Base-by-base conservation (phyloP, 192 early-diverging fungal species). In the Funneliformis mosseae region DNA sequence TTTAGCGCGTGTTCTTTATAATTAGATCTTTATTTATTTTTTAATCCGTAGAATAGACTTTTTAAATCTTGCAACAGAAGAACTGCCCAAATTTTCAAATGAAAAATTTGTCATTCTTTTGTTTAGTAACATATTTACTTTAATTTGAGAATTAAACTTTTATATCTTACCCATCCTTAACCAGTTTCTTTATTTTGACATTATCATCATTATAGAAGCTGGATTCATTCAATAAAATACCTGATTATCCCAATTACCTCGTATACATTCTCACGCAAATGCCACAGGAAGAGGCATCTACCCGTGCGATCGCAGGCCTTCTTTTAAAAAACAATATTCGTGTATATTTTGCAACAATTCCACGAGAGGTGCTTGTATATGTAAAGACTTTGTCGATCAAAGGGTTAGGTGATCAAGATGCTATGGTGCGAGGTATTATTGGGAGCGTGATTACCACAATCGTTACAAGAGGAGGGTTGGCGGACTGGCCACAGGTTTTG, bases 161-260 rank as follows among this genome's bases (percentile, higher is more conserved):
- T 9, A 48, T 67, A 23, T 76, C 18, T 46, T 66, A 27, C n/a
- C 33, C 16, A 75, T 33, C 18, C n/a, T 67, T 80, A 28, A 78
- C 73, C 46, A 60, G 9, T 42, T 25, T 71, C 5, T 33, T 27
- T 27, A 69, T 42, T 67, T 46, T 61, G 28, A 3, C 61, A 12
- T 76, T 82, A 45, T 6, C 48, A 45, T 33, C 48, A 33, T 62
- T 45, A 41, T 84, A 96, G 94, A 89, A 90, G 83, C 88, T 96
- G 60, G 88, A 91, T 77, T 91, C 91, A 71, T 92, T 95, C 83
- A 92, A 92, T 82, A 81, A 88, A 78, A 91, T 96, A 18, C 92
- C 95, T 8, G 95, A 97, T 83, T 98, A 95, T 90, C 91, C 93
- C 84, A 95, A 92, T 83, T 98, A 97, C 88, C 89, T 98, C 45